A percentile compares a stretch with the other conserved stretches of the same genome.
Conservation (phyloP, 1,284 basidiomycete genomes). For the Puccinia horiana region DNA sequence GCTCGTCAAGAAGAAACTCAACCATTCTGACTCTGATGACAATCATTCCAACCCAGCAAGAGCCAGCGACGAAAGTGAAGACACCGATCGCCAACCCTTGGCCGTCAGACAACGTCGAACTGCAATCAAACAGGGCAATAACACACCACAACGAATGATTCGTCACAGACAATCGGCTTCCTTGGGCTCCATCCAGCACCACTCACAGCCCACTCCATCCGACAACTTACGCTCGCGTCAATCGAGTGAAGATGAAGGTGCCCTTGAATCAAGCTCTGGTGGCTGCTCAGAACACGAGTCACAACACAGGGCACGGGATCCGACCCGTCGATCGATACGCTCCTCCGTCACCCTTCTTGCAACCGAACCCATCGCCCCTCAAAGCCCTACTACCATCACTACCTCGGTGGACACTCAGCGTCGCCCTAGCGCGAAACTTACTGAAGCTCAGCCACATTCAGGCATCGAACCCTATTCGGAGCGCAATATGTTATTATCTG, state of each 20-base stretch:
- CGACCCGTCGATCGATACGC: neutral
- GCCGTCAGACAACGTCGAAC: neutral
- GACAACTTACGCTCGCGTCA: neutral
- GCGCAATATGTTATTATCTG: too few relatives aligned
- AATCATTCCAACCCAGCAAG: neutral
- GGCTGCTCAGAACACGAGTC: neutral
- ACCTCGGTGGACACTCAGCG: neutral
- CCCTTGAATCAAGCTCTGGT: neutral
- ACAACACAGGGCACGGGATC: neutral
- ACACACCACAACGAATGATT: conserved; percentile 39
- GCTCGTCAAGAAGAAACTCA: too few relatives aligned
- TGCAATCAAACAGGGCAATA: neutral
- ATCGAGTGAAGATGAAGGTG: conserved; percentile 1
- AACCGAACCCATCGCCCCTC: neutral
- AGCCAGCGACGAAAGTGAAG: conserved; percentile 32
- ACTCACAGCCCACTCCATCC: neutral
- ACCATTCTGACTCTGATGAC: neutral
- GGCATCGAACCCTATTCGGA: too few relatives aligned
- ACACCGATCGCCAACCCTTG: conserved; percentile 20
- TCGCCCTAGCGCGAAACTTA: neutral
- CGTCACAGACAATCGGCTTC: conserved; percentile 47
- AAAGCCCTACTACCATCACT: neutral
- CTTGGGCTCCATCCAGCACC: conserved; percentile 35
- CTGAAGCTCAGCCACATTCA: neutral
- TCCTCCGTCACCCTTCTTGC: neutral